A percentile compares a stretch with the other conserved stretches of the same genome.
Conservation (phyloP, 345 rosid species). For the sweet orange (Citrus sinensis) region DNA sequence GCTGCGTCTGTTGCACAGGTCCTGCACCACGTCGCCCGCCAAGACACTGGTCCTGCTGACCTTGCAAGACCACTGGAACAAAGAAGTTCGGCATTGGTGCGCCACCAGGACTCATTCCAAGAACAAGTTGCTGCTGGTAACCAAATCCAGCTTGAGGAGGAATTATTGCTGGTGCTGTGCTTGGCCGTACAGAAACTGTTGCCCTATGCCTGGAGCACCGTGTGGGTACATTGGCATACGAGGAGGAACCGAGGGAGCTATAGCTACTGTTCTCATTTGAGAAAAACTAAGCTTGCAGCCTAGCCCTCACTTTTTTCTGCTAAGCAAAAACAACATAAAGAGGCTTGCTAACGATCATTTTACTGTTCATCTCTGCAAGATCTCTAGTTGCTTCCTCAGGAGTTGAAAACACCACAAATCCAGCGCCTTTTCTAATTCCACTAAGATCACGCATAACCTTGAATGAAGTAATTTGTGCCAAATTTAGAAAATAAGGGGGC, state of each 20-base stretch:
- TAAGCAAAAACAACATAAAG: conserved; percentile 45
- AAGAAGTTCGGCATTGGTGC: conserved; percentile 67
- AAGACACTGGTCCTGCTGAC: conserved; percentile 58
- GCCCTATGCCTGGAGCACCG: conserved; percentile 61
- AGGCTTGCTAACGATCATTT: conserved; percentile 64
- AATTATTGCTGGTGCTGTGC: conserved; percentile 60
- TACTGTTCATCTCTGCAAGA: conserved; percentile 51
- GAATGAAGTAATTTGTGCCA: too few species aligned
- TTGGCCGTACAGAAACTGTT: conserved; percentile 68
- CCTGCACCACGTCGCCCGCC: conserved; percentile 56
- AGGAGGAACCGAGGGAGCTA: conserved; percentile 53
- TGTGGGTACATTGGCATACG: conserved; percentile 75
- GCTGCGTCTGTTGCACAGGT: conserved; percentile 52
- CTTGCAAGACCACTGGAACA: conserved; percentile 59
- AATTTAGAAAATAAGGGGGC: too few species aligned
- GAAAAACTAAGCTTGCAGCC: conserved; percentile 71
- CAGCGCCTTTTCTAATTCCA: too few species aligned
- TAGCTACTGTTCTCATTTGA: conserved; percentile 58
- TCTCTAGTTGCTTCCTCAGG: too few species aligned
- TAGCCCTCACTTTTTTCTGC: conserved; percentile 52
- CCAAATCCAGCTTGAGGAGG: conserved; percentile 74
- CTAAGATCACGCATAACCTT: too few species aligned
- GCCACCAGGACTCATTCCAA: conserved; percentile 71
- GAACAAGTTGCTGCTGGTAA: conserved; percentile 73
- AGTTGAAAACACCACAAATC: too few species aligned